These are phyloP conservation scores for Aspergillus panamensis DNA, from an alignment of 495 filamentous ascomycete genomes.

Conservation along the genomic window DNA sequence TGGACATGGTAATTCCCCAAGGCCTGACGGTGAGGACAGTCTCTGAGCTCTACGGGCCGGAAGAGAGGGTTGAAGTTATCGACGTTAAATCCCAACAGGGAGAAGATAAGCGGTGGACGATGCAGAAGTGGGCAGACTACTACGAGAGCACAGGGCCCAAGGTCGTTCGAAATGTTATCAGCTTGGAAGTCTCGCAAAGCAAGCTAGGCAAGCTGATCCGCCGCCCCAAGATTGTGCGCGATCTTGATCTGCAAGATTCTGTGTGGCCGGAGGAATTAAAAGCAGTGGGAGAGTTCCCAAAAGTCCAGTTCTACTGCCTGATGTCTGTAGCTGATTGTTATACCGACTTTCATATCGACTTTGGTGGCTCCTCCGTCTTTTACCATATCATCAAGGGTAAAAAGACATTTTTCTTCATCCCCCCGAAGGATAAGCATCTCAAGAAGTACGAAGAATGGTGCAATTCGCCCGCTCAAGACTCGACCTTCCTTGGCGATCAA, in stretches of 20 bases:
- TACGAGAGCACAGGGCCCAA: conserved; percentile 65
- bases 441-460: conserved; percentile 80
- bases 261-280: conserved; percentile 66
- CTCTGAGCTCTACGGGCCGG: conserved; percentile 62
- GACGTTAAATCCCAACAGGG: conserved; percentile 74
- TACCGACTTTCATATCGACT: conserved; percentile 79
- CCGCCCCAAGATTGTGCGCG: conserved; percentile 66
- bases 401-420: conserved; percentile 78
- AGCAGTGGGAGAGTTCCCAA: conserved; percentile 55
- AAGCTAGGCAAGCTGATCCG: conserved; percentile 62
- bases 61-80: conserved; percentile 67
- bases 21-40: conserved; percentile 64
- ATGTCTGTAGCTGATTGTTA: conserved; percentile 81
- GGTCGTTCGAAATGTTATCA: conserved; percentile 71
- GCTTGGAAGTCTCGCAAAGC: conserved; percentile 69
- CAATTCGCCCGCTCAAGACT: conserved; percentile 67
- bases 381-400: conserved; percentile 74
- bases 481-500: conserved; percentile 62
- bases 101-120: conserved; percentile 65
- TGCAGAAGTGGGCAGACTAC: conserved; percentile 71
- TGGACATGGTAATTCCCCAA: conserved; percentile 73
- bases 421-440: conserved; percentile 67
- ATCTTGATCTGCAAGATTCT: conserved; percentile 67
- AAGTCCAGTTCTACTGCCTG: conserved; percentile 68
- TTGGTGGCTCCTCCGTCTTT: conserved; percentile 74